Evolutionary conservation across 2,329 filamentous ascomycete species (phyloP).

Genomic region (Penicillium sp.): DNA sequence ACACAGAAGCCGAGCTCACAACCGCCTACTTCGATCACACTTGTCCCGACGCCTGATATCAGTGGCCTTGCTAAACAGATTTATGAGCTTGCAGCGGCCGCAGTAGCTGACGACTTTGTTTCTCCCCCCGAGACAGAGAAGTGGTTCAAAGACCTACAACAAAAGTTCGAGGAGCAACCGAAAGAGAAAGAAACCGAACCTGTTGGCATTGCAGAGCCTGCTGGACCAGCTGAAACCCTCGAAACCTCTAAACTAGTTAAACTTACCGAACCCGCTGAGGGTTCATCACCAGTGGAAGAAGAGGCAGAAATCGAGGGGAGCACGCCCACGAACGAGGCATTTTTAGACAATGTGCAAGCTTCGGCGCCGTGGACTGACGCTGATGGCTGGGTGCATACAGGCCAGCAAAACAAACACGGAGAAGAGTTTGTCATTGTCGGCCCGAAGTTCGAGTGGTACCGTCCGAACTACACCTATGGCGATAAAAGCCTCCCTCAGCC

Average conservation of each 20-base stretch:
- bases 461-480: conserved; percentile 35
- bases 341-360: conserved; percentile 24
- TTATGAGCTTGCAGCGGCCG: conserved; percentile 23
- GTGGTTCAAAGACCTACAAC: conserved; percentile 23
- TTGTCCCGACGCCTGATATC: conserved; percentile 10
- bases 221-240: neutral
- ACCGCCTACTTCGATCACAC: neutral
- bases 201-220: neutral
- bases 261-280: too few species aligned
- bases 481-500: conserved; percentile 32
- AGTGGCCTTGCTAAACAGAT: conserved; percentile 19
- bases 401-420: conserved; percentile 33
- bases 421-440: conserved; percentile 36
- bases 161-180: conserved; percentile 16
- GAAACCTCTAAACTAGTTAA: neutral
- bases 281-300: neutral
- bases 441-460: conserved; percentile 29
- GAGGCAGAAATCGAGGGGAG: conserved; percentile 12
- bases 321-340: conserved; percentile 22
- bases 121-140: conserved; percentile 19
- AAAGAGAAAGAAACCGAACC: conserved; percentile 1
- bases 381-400: conserved; percentile 38
- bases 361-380: conserved; percentile 33
- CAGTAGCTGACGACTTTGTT: conserved; percentile 22
- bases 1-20: neutral